These are phyloP conservation scores for Saccharomycopsis sp. DNA, from an alignment of 805 yeast species.

Conservation along the genomic window DNA sequence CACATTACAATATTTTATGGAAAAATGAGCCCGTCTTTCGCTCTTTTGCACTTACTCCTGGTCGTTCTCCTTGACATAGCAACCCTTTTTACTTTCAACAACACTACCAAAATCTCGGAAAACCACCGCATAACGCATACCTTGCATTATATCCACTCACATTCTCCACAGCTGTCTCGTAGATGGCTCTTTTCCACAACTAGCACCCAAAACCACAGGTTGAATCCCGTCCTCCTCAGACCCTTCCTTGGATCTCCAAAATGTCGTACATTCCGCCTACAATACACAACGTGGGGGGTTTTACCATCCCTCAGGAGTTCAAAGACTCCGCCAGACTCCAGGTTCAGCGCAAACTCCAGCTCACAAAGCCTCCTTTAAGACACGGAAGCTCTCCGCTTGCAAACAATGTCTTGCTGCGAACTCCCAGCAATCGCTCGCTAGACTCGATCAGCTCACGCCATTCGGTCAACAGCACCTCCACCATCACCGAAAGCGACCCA, in stretches of 20 bases:
- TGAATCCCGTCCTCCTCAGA: neutral
- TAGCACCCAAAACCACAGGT: too few species aligned
- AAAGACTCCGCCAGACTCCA: constrained; percentile 29
- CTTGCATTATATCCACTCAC: too few species aligned
- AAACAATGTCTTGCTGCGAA: constrained; percentile 16
- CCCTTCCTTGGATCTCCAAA: neutral
- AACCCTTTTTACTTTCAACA: too few species aligned
- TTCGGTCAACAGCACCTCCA: constrained; percentile 23
- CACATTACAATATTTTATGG: neutral
- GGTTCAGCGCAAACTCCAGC: constrained; percentile 24
- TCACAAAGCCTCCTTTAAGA: constrained; percentile 21
- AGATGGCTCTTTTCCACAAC: too few species aligned
- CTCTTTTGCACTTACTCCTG: too few species aligned
- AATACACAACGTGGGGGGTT: neutral
- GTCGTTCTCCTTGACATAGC: too few species aligned
- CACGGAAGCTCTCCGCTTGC: constrained; percentile 29
- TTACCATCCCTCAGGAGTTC: constrained; percentile 27
- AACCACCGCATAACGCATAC: too few species aligned
- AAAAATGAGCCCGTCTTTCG: too few species aligned
- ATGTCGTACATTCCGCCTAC: constrained; percentile 18
- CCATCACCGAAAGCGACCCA: constrained; percentile 14
- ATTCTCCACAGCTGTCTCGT: too few species aligned
- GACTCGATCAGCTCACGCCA: constrained; percentile 4
- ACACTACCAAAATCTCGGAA: too few species aligned
- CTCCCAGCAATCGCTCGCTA: constrained; percentile 1